These are phyloP conservation scores for Ottelia alismoides DNA, from an alignment of 106 monocot genomes.

Conservation along the genomic window DNA sequence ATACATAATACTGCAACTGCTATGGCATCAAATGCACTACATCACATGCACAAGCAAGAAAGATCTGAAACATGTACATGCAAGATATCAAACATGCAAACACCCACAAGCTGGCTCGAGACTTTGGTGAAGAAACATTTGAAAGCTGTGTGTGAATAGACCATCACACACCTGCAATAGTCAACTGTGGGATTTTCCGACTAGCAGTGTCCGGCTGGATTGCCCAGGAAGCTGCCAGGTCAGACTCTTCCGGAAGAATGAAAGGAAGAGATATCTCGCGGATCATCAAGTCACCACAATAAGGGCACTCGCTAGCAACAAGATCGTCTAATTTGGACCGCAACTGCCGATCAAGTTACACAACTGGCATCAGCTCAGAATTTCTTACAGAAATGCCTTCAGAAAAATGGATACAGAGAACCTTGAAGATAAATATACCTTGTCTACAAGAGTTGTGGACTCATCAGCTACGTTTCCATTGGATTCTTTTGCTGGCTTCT, in stretches of 20 bases:
- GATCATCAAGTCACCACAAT: constrained; percentile 96
- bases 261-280: constrained; percentile 76
- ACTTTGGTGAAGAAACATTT: too few relatives aligned
- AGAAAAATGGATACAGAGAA: not conserved
- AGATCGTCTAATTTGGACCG: constrained; percentile 81
- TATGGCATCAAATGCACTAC: too few relatives aligned
- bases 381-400: not conserved
- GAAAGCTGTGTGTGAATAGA: too few relatives aligned
- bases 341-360: constrained; percentile 32
- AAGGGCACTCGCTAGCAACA: constrained; percentile 91
- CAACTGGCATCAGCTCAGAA: not conserved
- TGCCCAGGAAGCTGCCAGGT: constrained; percentile 67
- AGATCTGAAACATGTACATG: too few relatives aligned
- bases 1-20: too few relatives aligned
- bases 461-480: constrained; percentile 25
- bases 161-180: too few relatives aligned
- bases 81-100: too few relatives aligned
- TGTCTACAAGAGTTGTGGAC: constrained; percentile 42
- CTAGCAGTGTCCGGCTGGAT: constrained; percentile 39
- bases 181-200: constrained; percentile 71
- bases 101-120: too few relatives aligned
- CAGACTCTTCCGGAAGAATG: constrained; percentile 46
- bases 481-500: constrained; percentile 18
- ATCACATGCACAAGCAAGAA: too few relatives aligned
- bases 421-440: constrained; percentile 28